phyloP scores from a whole-genome alignment of 148 eudicot species.

The Limonium bicolor region DNA sequence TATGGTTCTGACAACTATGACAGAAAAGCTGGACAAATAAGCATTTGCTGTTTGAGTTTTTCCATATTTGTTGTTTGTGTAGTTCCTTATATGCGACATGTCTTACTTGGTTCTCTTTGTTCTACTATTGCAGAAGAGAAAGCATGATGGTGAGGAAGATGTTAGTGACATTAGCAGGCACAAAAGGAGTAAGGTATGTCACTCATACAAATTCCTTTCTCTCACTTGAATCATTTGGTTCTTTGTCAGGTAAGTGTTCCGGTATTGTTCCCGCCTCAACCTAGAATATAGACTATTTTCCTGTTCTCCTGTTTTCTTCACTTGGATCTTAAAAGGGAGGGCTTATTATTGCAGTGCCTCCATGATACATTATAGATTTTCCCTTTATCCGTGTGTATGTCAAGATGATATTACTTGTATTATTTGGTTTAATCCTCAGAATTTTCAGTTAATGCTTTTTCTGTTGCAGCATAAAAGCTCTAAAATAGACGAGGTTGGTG shows the following conservation, averaged over 20 bases:
- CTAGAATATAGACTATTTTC: not conserved
- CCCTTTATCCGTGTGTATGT: slow-evolving; percentile 1
- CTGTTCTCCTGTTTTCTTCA: no score
- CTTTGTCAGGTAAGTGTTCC: not conserved
- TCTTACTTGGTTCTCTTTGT: slow-evolving; percentile 5
- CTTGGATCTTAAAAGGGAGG: no score
- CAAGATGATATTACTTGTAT: not conserved
- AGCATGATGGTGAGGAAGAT: slow-evolving; percentile 83
- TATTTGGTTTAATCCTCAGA: slow-evolving; percentile 2
- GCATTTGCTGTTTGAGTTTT: slow-evolving; percentile 1
- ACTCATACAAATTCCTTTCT: not conserved
- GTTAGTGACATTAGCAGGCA: slow-evolving; percentile 54
- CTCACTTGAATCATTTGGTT: not conserved
- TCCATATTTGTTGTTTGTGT: not conserved
- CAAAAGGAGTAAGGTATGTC: slow-evolving; percentile 86
- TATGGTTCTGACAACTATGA: no score
- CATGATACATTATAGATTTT: not conserved
- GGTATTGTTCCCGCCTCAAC: not conserved
- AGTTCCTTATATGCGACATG: not conserved
- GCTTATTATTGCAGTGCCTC: no score
- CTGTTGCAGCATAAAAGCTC: slow-evolving; percentile 79
- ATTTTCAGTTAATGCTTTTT: no score
- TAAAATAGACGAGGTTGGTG: slow-evolving; percentile 77
- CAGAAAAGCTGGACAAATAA: no score
- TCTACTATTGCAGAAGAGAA: slow-evolving; percentile 59